Evolutionary conservation across 257 asterid species (phyloP).

Genomic region (Nyctanthes arbortristis): DNA sequence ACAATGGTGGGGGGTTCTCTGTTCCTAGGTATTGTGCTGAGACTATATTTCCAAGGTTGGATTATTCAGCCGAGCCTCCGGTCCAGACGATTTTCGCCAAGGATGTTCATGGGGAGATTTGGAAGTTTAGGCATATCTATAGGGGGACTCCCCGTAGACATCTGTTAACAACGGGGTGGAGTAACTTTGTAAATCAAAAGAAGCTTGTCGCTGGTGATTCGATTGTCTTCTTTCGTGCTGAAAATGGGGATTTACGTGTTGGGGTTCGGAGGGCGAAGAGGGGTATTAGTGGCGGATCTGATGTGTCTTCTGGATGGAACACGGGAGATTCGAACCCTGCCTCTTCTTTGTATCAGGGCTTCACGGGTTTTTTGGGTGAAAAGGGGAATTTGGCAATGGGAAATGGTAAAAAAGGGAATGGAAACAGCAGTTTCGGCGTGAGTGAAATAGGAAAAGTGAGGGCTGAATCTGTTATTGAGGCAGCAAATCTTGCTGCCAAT

Average conservation of each 20-base stretch:
- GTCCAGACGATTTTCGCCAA: slow-evolving; percentile 71
- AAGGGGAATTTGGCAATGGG: slow-evolving; percentile 31
- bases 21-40: slow-evolving; percentile 86
- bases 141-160: slow-evolving; percentile 83
- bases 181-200: slow-evolving; percentile 78
- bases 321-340: slow-evolving; percentile 35
- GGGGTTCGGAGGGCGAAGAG: slow-evolving; percentile 78
- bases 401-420: slow-evolving; percentile 33
- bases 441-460: slow-evolving; percentile 44
- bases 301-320: slow-evolving; percentile 62
- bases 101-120: slow-evolving; percentile 69
- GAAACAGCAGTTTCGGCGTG: slow-evolving; percentile 25
- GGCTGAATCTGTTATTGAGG: slow-evolving; percentile 59
- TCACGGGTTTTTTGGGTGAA: slow-evolving; percentile 41
- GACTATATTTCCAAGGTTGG: slow-evolving; percentile 75
- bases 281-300: slow-evolving; percentile 52
- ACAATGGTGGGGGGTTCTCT: slow-evolving; percentile 84
- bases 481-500: slow-evolving; percentile 50
- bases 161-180: slow-evolving; percentile 80
- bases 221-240: slow-evolving; percentile 67
- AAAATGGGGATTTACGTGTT: slow-evolving; percentile 70
- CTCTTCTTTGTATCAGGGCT: slow-evolving; percentile 33
- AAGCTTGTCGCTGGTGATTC: slow-evolving; percentile 87
- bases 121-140: slow-evolving; percentile 80
- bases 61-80: slow-evolving; percentile 80